phyloP scores from a whole-genome alignment of 257 asterid genomes.

The Solanum pimpinellifolium region DNA sequence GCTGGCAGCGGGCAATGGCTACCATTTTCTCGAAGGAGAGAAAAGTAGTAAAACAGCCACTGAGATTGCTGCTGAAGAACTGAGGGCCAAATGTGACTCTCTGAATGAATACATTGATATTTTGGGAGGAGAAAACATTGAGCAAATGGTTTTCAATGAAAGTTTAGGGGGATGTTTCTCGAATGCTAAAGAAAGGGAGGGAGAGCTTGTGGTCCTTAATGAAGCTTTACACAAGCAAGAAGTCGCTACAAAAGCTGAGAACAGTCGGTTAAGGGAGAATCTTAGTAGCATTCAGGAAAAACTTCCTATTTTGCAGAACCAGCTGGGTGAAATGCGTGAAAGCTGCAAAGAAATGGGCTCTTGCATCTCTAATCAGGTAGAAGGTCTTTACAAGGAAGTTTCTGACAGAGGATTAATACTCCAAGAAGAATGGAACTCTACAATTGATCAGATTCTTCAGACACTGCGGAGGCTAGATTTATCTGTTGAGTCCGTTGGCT shows the following conservation, averaged over 20 bases:
- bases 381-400: conserved; percentile 44
- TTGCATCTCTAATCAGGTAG: conserved; percentile 45
- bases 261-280: conserved; percentile 38
- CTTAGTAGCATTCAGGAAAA: conserved; percentile 28
- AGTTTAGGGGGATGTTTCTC: conserved; percentile 32
- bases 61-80: conserved; percentile 27
- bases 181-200: conserved; percentile 34
- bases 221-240: conserved; percentile 50
- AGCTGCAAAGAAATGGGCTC: conserved; percentile 42
- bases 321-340: conserved; percentile 40
- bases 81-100: conserved; percentile 21
- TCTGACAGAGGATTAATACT: conserved; percentile 34
- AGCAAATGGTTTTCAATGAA: conserved; percentile 66
- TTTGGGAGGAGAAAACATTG: conserved; percentile 57
- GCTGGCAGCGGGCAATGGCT: conserved; percentile 39
- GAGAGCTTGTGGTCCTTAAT: conserved; percentile 36
- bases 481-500: conserved; percentile 17
- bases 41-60: conserved; percentile 26
- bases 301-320: conserved; percentile 39
- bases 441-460: conserved; percentile 40
- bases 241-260: conserved; percentile 42
- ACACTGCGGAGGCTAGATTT: conserved; percentile 42
- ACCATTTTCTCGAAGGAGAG: conserved; percentile 31
- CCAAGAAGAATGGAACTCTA: conserved; percentile 55
- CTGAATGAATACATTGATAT: conserved; percentile 37